phyloP scores from a whole-genome alignment of 2,329 filamentous ascomycete species.

The Coleophoma crateriformis region DNA sequence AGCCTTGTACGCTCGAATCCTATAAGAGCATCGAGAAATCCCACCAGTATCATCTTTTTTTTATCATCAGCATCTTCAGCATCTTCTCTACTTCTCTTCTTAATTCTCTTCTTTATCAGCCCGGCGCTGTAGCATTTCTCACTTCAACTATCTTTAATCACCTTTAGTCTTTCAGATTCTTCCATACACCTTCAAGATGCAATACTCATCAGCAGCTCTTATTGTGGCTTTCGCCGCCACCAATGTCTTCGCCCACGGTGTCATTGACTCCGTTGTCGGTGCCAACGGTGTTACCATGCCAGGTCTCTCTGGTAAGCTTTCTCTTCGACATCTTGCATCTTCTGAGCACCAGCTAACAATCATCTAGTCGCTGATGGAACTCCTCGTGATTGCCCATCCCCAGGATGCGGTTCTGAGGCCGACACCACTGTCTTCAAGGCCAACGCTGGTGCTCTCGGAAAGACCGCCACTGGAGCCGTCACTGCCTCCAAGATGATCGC shows the following conservation, averaged over 20 bases:
- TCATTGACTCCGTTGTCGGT: conserved; percentile 49
- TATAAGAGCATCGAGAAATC: conserved; percentile 19
- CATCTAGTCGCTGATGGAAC: conserved; percentile 54
- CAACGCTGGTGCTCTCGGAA: conserved; percentile 55
- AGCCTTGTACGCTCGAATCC: not conserved
- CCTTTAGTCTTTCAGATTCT: conserved; percentile 6
- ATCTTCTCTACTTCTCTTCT: conserved; percentile 7
- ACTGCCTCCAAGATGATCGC: conserved; percentile 50
- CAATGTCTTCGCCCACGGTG: conserved; percentile 50
- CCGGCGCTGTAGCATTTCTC: conserved; percentile 20
- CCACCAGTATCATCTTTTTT: conserved; percentile 12
- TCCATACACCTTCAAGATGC: conserved; percentile 33
- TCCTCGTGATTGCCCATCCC: conserved; percentile 59
- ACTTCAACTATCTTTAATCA: conserved; percentile 5
- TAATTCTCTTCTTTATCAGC: conserved; percentile 17
- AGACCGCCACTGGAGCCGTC: conserved; percentile 55
- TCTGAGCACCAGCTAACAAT: conserved; percentile 8
- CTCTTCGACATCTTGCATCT: conserved; percentile 9
- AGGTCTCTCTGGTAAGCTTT: conserved; percentile 44
- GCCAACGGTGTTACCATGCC: conserved; percentile 60
- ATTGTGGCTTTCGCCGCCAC: conserved; percentile 37
- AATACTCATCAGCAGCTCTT: conserved; percentile 39
- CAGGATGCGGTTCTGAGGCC: conserved; percentile 58
- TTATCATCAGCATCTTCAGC: conserved; percentile 16
- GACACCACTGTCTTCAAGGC: conserved; percentile 64